Conservation (phyloP, 495 filamentous ascomycete species). For the Talaromyces proteolyticus region DNA sequence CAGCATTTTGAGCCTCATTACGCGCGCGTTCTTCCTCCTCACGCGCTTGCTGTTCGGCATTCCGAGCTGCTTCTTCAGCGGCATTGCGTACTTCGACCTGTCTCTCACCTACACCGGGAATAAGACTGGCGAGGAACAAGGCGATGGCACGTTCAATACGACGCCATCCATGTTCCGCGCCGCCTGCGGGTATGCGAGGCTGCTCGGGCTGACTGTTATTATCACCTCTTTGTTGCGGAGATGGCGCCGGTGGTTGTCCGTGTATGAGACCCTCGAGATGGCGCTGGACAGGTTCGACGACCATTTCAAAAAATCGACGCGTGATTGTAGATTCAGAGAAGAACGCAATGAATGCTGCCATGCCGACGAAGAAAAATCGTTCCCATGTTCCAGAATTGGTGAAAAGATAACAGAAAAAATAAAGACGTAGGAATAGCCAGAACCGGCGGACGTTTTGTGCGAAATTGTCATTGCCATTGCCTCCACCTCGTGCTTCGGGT, state of each 20-base stretch:
- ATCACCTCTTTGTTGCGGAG: slow-evolving; percentile 16
- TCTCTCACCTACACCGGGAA: slow-evolving; percentile 78
- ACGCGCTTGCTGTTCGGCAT: slow-evolving; percentile 37
- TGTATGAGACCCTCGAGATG: slow-evolving; percentile 71
- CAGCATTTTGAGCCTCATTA: neutral
- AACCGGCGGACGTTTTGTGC: slow-evolving; percentile 52
- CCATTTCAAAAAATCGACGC: slow-evolving; percentile 46
- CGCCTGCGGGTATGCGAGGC: slow-evolving; percentile 5
- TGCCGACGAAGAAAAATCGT: slow-evolving; percentile 58
- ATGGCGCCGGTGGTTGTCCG: slow-evolving; percentile 6
- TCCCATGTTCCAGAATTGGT: slow-evolving; percentile 68
- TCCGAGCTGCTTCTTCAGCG: slow-evolving; percentile 45
- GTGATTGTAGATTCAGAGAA: slow-evolving; percentile 61
- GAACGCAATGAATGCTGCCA: slow-evolving; percentile 53
- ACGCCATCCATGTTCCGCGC: slow-evolving; percentile 44
- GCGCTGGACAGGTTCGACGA: slow-evolving; percentile 58
- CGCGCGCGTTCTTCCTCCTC: slow-evolving; percentile 25
- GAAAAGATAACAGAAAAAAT: slow-evolving; percentile 75
- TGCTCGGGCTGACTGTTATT: slow-evolving; percentile 9
- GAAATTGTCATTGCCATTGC: slow-evolving; percentile 37
- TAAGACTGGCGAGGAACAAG: slow-evolving; percentile 77
- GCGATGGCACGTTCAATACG: slow-evolving; percentile 69
- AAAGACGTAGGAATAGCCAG: slow-evolving; percentile 74
- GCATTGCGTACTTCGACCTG: slow-evolving; percentile 68
- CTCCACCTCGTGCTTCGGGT: slow-evolving; percentile 20